These are phyloP conservation scores for Adansonia rubrostipa DNA, from an alignment of 441 rosid genomes.

Conservation along the genomic window DNA sequence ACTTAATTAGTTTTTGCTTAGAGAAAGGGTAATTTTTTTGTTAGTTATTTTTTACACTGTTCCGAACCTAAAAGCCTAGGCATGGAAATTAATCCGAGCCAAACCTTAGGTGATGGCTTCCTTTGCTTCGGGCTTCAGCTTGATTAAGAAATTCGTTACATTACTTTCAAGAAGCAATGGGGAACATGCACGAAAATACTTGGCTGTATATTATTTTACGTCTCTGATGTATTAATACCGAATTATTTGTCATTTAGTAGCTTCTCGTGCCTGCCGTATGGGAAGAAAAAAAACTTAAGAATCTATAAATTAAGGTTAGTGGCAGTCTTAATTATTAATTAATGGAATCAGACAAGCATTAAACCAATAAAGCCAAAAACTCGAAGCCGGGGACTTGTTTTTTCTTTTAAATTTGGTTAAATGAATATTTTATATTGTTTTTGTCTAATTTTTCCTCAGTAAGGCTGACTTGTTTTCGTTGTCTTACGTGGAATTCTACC, in stretches of 20 bases:
- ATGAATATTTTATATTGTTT: too few species aligned
- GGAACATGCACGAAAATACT: background rate
- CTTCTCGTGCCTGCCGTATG: background rate
- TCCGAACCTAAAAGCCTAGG: constrained; percentile 14
- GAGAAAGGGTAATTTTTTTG: background rate
- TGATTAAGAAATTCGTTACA: constrained; percentile 17
- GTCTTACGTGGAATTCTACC: background rate
- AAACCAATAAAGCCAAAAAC: too few species aligned
- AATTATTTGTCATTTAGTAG: background rate
- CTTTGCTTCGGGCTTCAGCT: background rate
- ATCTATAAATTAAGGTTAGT: background rate
- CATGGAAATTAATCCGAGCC: constrained; percentile 7
- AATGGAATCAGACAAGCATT: background rate
- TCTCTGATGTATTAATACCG: background rate
- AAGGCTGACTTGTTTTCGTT: background rate
- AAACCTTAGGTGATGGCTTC: constrained; percentile 25
- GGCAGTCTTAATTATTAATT: background rate
- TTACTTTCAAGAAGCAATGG: constrained; percentile 19
- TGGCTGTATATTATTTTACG: background rate
- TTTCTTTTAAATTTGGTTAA: too few species aligned
- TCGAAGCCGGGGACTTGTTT: too few species aligned
- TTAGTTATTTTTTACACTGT: background rate
- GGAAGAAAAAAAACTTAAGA: background rate
- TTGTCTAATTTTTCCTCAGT: background rate
- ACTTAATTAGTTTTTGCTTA: background rate